Evolutionary conservation across 78 protist genomes (phyloP).

Genomic region (Dictyostelium capitatum): DNA sequence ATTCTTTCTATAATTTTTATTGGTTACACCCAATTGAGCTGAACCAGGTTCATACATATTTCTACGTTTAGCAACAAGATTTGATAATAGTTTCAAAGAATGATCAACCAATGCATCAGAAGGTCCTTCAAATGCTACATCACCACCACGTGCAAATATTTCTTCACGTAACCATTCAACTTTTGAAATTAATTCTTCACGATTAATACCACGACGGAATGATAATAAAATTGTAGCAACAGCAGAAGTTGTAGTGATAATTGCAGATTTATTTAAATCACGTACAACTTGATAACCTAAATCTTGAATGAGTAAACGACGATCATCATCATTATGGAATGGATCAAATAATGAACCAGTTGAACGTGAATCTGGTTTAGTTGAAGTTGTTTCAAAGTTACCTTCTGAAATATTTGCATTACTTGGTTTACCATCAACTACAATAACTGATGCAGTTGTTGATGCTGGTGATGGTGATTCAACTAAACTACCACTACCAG

Average conservation of each 20-base stretch:
- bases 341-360: conserved; percentile 64
- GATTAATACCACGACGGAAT: conserved; percentile 84
- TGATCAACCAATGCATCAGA: conserved; percentile 73
- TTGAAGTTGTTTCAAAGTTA: conserved; percentile 49
- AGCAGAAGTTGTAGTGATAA: conserved; percentile 65
- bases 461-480: conserved; percentile 11
- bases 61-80: conserved; percentile 59
- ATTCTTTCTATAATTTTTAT: conserved; percentile 57
- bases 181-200: conserved; percentile 68
- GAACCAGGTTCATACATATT: conserved; percentile 82
- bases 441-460: not conserved
- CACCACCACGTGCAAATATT: conserved; percentile 72
- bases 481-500: too few relatives aligned
- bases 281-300: conserved; percentile 60
- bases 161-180: conserved; percentile 85
- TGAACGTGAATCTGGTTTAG: conserved; percentile 3
- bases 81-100: conserved; percentile 53
- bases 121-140: conserved; percentile 84
- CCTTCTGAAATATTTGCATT: conserved; percentile 64
- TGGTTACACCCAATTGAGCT: conserved; percentile 49
- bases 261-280: conserved; percentile 47
- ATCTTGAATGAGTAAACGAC: conserved; percentile 49
- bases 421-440: not conserved
- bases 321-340: conserved; percentile 55
- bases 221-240: conserved; percentile 80